phyloP scores from a whole-genome alignment of 805 yeast species.

The Schizosaccharomyces pombe region ASM294v3 CU329670.1:4234001-4234500 shows the following conservation, averaged over 20 bases:
- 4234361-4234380: slow-evolving; percentile 4
- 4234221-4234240: slow-evolving; percentile 69
- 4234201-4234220: slow-evolving; percentile 95
- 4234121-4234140: slow-evolving; percentile 88
- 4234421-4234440: slow-evolving; percentile 78
- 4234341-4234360: slow-evolving; percentile 31
- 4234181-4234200: slow-evolving; percentile 70
- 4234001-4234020: slow-evolving; percentile 83
- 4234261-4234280: slow-evolving; percentile 90
- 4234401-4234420: slow-evolving; percentile 74
- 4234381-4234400: slow-evolving; percentile 30
- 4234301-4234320: slow-evolving; percentile 40
- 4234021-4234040: slow-evolving; percentile 91
- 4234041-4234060: slow-evolving; percentile 75
- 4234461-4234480: slow-evolving; percentile 27
- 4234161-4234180: slow-evolving; percentile 92
- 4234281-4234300: slow-evolving; percentile 70
- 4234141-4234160: slow-evolving; percentile 87
- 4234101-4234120: slow-evolving; percentile 51
- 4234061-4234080: slow-evolving; percentile 43
- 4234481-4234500: slow-evolving; percentile 25
- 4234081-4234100: slow-evolving; percentile 16
- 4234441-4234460: slow-evolving; percentile 81
- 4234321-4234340: slow-evolving; percentile 78
- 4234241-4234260: slow-evolving; percentile 53